A percentile compares a stretch with the other conserved stretches of the same genome.
These are phyloP conservation scores for Ophiostoma triangulosporum DNA, from an alignment of 2,329 filamentous ascomycete species.

Conservation along the genomic window DNA sequence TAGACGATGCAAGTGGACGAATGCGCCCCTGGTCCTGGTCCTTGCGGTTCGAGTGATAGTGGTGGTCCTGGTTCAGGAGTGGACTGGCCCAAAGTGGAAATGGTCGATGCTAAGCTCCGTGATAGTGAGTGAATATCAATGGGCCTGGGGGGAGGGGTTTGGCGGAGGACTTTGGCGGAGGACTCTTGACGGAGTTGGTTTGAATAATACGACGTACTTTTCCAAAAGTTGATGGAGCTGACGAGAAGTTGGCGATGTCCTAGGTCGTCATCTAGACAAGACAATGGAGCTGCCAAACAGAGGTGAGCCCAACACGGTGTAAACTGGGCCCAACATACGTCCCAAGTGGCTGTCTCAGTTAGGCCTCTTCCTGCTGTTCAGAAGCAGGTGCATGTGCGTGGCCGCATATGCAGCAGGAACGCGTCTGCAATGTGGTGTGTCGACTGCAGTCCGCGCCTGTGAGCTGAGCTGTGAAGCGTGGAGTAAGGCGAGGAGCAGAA, in stretches of 20 bases:
- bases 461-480: neutral
- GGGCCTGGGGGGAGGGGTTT: neutral
- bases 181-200: neutral
- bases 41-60: neutral
- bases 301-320: neutral
- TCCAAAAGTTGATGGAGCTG: no score
- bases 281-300: neutral
- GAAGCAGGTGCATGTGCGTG: constrained; percentile 5
- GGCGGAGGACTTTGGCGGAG: neutral
- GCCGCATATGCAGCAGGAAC: constrained; percentile 20
- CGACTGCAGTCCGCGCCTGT: neutral
- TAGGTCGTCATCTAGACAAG: neutral
- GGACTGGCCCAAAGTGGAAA: neutral
- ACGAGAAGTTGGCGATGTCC: neutral
- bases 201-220: neutral
- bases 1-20: neutral
- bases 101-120: neutral
- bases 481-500: neutral
- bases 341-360: neutral
- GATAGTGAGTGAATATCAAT: neutral
- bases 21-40: neutral
- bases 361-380: neutral
- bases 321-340: neutral
- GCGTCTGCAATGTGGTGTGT: constrained; percentile 1
- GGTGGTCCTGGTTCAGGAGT: neutral